Conservation (phyloP, 139 green algal species). For the Chlamydomonas sphaeroides region DNA sequence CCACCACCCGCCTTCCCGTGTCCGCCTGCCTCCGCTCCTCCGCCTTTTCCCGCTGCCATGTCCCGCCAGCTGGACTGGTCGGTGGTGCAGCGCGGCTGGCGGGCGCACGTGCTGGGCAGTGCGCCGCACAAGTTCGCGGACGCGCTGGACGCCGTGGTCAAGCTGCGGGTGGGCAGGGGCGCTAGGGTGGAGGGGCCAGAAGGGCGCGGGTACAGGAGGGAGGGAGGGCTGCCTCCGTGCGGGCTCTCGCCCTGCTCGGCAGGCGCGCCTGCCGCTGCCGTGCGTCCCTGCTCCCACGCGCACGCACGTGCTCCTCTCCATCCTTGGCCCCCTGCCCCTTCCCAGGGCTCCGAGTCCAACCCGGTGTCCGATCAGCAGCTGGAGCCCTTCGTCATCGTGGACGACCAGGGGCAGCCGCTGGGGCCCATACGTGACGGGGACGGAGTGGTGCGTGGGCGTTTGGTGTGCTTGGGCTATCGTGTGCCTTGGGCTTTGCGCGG, state of each 20-base stretch:
- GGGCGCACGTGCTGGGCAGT: slow-evolving; percentile 91
- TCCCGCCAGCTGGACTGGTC: slow-evolving; percentile 86
- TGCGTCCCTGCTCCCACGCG: too few species aligned
- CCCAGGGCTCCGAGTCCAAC: slow-evolving; percentile 41
- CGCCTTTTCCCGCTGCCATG: neutral
- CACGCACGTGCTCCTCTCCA: too few species aligned
- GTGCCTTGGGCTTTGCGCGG: too few species aligned
- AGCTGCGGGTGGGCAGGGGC: slow-evolving; percentile 59
- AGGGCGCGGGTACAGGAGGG: too few species aligned
- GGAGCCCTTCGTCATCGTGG: slow-evolving; percentile 87
- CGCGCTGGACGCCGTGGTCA: slow-evolving; percentile 76
- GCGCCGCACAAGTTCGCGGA: slow-evolving; percentile 84
- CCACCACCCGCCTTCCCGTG: too few species aligned
- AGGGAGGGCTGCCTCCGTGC: too few species aligned
- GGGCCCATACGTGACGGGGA: slow-evolving; percentile 89
- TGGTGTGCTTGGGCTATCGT: too few species aligned
- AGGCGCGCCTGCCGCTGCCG: too few species aligned
- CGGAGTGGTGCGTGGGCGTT: slow-evolving; percentile 77
- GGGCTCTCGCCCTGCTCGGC: too few species aligned
- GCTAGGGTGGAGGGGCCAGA: too few species aligned
- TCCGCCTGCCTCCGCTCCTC: too few species aligned
- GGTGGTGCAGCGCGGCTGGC: slow-evolving; percentile 92
- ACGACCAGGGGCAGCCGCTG: slow-evolving; percentile 77
- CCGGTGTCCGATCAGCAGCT: slow-evolving; percentile 85
- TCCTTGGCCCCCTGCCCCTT: too few species aligned